Evolutionary conservation across 306 rosid species (phyloP).

Genomic region (Prunus mongolica): DNA sequence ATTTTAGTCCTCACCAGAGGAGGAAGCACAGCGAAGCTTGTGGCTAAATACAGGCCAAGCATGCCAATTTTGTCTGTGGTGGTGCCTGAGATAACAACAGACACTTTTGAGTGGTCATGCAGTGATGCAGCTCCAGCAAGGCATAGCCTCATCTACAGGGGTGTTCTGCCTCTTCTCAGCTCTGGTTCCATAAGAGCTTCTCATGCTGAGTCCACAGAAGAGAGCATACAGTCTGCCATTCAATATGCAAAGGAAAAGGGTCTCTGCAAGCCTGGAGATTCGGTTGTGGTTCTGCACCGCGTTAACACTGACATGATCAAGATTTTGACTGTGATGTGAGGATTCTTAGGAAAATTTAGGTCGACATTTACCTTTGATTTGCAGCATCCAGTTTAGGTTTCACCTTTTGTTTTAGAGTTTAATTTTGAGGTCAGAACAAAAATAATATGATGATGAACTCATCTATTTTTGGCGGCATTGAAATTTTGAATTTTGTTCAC

Average conservation of each 20-base stretch:
- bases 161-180: conserved; percentile 7
- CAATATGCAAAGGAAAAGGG: conserved; percentile 3
- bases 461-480: background rate
- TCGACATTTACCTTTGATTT: background rate
- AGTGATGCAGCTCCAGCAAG: conserved; percentile 5
- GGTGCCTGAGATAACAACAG: conserved; percentile 39
- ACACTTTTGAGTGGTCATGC: conserved; percentile 38
- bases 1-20: conserved; percentile 35
- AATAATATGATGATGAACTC: background rate
- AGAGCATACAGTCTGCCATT: conserved; percentile 1
- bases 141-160: conserved; percentile 3
- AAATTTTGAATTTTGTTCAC: background rate
- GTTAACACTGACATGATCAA: background rate
- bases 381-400: background rate
- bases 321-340: background rate
- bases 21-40: conserved; percentile 36
- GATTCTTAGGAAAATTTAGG: background rate
- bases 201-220: conserved; percentile 10
- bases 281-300: conserved; percentile 8
- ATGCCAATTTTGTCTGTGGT: conserved; percentile 53
- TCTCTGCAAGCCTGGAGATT: conserved; percentile 4
- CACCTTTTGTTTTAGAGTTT: background rate
- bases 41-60: conserved; percentile 55
- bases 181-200: background rate
- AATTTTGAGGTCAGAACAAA: background rate